phyloP scores from a whole-genome alignment of 805 yeast species.

The Candida incommunis region DNA sequence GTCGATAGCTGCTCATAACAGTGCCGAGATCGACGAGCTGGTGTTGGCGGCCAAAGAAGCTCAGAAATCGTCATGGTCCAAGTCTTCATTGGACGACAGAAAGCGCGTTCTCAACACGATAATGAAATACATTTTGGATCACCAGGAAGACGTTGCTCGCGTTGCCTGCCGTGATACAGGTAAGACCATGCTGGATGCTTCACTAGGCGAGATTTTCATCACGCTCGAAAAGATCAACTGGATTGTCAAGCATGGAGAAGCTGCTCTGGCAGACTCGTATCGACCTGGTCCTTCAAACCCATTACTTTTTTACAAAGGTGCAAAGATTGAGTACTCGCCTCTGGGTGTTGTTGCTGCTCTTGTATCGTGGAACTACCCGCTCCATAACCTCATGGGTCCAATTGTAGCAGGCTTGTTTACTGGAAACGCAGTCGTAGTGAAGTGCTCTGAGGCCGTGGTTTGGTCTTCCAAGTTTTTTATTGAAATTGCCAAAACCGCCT shows the following conservation, averaged over 20 bases:
- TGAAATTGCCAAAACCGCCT: constrained; percentile 54
- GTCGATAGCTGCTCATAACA: constrained; percentile 46
- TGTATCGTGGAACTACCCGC: constrained; percentile 96
- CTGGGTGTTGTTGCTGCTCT: constrained; percentile 79
- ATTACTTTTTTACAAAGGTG: constrained; percentile 79
- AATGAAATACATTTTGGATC: constrained; percentile 52
- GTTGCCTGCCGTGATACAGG: constrained; percentile 96
- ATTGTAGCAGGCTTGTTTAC: constrained; percentile 76
- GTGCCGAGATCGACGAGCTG: constrained; percentile 54
- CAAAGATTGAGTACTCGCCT: constrained; percentile 90
- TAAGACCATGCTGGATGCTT: constrained; percentile 88
- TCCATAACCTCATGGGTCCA: constrained; percentile 90
- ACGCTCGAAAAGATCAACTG: constrained; percentile 87
- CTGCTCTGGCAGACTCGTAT: constrained; percentile 48
- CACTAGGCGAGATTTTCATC: constrained; percentile 81
- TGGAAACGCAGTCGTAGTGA: constrained; percentile 83
- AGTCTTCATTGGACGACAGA: constrained; percentile 49
- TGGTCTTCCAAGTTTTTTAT: constrained; percentile 85
- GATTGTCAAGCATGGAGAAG: constrained; percentile 75
- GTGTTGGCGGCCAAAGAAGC: constrained; percentile 41
- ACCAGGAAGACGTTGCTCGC: constrained; percentile 78
- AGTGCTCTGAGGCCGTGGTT: constrained; percentile 90
- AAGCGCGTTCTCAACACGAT: constrained; percentile 59
- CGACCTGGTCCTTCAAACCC: constrained; percentile 82
- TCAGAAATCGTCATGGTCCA: constrained; percentile 35